Base-by-base conservation (phyloP, 2,329 filamentous ascomycete species). In the Alternaria arbusti region DNA sequence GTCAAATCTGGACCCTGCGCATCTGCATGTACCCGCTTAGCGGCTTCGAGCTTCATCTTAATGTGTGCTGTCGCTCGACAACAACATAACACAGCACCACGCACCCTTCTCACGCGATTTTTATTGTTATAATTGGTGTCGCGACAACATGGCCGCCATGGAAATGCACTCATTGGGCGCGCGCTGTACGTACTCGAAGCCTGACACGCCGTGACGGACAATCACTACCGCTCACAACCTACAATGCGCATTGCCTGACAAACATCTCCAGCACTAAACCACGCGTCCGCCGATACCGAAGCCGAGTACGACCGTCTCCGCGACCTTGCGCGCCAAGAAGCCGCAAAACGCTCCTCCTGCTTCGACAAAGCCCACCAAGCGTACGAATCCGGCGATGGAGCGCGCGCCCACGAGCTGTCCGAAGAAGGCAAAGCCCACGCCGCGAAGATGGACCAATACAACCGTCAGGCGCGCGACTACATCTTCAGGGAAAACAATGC, bases 401-500 rank as follows among this genome's bases (percentile, higher is more conserved):
- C 88, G 17, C 84, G 79, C n/a, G 96, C 96, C 54, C 94, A 97
- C 80, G 84, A 92, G 59, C 86, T 97, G 56, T 94, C 91, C 43
- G 89, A 96, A 74, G 88, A 97, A 81, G 93, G 92, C 76, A 97
- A 98, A 82, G 81, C 84, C 47, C 94, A 98, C 80, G 94, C 90
- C 45, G 88, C 89, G 62, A 88, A 91, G 78, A 96, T 96, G 88
- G 93, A 96, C 70, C 85, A 90, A 64, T 96, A 94, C 83, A 97
- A 97, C 85, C 89, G 88, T 69, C 93, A 97, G 80, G 96, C 96
- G 1, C 93, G 92, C 63, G 92, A 97, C 63, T 97, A 88, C 81
- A 98, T 98, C 78, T 97, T 99, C 84, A 90, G 94, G 44, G 93
- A 95, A 82, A 97, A 97, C 84, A 98, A 98, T 78, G 90, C 92